A percentile compares a stretch with the other conserved stretches of the same genome.
These are phyloP conservation scores for Podila verticillata DNA, from an alignment of 192 early-diverging fungal species.

Conservation along the genomic window DNA sequence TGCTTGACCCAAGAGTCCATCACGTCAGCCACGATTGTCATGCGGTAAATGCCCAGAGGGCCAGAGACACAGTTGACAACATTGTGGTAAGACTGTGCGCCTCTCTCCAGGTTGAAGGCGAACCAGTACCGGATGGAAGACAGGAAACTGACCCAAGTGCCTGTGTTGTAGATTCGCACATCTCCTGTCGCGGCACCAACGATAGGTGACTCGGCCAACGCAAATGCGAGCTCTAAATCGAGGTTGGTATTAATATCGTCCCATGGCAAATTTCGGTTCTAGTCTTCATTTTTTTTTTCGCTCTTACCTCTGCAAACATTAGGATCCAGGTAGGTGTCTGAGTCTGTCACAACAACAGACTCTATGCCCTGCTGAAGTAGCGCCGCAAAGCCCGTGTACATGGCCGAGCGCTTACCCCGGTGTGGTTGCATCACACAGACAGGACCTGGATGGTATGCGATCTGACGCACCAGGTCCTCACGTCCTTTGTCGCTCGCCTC, in stretches of 20 bases:
- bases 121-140: conserved; percentile 66
- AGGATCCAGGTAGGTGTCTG: conserved; percentile 62
- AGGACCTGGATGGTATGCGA: not conserved
- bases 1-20: conserved; percentile 62
- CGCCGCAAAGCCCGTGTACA: conserved; percentile 56
- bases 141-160: conserved; percentile 60
- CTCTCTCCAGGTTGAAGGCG: conserved; percentile 68
- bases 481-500: not conserved
- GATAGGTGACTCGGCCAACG: conserved; percentile 45
- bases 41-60: conserved; percentile 61
- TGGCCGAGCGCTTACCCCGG: conserved; percentile 55
- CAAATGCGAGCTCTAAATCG: conserved; percentile 57
- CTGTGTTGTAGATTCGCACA: conserved; percentile 60
- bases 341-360: conserved; percentile 63
- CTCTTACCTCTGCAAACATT: conserved; percentile 13
- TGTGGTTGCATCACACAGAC: conserved; percentile 55
- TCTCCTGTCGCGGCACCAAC: conserved; percentile 55
- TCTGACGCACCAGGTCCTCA: conserved; percentile 1
- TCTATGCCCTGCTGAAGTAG: conserved; percentile 44
- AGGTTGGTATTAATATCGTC: not conserved
- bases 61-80: conserved; percentile 67
- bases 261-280: not conserved
- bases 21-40: conserved; percentile 46
- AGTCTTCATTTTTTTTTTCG: too few species aligned
- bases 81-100: conserved; percentile 59